These are phyloP conservation scores for Sutorius australiensis DNA, from an alignment of 768 basidiomycete genomes.

Conservation along the genomic window DNA sequence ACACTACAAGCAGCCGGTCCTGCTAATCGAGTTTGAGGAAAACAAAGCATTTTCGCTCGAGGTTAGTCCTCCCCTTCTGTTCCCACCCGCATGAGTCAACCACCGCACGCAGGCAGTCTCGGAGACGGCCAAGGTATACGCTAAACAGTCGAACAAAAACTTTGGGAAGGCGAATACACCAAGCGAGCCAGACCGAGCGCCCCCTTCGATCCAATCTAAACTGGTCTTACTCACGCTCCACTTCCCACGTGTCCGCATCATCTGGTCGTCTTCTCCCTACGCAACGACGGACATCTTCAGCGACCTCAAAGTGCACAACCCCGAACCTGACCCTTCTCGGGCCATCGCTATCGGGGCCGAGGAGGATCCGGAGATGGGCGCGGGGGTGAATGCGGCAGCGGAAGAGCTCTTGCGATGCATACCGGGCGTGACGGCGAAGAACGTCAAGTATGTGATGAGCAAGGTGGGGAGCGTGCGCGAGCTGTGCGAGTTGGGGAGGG, in stretches of 20 bases:
- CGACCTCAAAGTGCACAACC: constrained; percentile 77
- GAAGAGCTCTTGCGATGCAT: constrained; percentile 81
- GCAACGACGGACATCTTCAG: constrained; percentile 89
- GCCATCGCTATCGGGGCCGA: constrained; percentile 83
- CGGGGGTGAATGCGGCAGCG: constrained; percentile 67
- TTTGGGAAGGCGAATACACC: constrained; percentile 40
- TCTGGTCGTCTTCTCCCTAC: constrained; percentile 97
- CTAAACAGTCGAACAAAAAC: constrained; percentile 56
- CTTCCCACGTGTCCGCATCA: constrained; percentile 89
- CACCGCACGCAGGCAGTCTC: constrained; percentile 47
- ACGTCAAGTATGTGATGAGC: constrained; percentile 79
- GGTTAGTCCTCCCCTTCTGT: constrained; percentile 39
- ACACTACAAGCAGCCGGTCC: constrained; percentile 89
- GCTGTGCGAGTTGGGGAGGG: constrained; percentile 60
- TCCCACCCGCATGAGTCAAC: neutral
- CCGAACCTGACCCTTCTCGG: constrained; percentile 74
- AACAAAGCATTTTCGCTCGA: constrained; percentile 92
- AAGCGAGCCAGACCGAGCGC: constrained; percentile 31
- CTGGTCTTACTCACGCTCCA: constrained; percentile 84
- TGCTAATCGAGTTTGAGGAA: constrained; percentile 97
- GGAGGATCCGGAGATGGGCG: constrained; percentile 62
- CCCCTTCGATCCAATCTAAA: constrained; percentile 79
- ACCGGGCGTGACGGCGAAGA: constrained; percentile 83
- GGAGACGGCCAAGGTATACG: constrained; percentile 60
- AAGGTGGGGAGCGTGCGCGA: constrained; percentile 75